These are phyloP conservation scores for Allantophomopsis lycopodina DNA, from an alignment of 2,329 filamentous ascomycete genomes.

Conservation along the genomic window DNA sequence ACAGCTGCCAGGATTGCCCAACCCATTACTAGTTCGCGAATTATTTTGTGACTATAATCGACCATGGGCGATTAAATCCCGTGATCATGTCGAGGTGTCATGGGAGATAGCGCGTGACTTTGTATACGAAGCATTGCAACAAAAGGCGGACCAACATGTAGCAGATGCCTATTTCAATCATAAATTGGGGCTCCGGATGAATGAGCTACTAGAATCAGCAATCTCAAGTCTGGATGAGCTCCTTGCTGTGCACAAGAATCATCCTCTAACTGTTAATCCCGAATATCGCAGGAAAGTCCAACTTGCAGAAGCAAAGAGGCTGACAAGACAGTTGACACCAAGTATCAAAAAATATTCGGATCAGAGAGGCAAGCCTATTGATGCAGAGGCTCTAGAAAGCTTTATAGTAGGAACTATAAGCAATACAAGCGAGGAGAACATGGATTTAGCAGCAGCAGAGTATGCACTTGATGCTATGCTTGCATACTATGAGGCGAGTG, in stretches of 20 bases:
- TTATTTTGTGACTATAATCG: conserved; percentile 9
- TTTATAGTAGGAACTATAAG: conserved; percentile 1
- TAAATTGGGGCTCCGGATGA: conserved; percentile 4
- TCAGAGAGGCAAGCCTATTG: not conserved
- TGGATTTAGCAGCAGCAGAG: conserved; percentile 6
- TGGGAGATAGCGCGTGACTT: conserved; percentile 6
- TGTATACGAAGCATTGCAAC: conserved; percentile 4
- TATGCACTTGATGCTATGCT: conserved; percentile 7
- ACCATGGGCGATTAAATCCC: conserved; percentile 6
- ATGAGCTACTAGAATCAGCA: conserved; percentile 5
- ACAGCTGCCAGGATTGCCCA: conserved; percentile 7
- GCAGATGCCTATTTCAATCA: conserved; percentile 2
- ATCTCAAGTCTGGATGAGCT: conserved; percentile 7
- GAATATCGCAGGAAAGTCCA: conserved; percentile 4
- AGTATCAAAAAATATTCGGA: conserved; percentile 1
- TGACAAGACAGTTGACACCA: not conserved
- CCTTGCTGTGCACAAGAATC: conserved; percentile 8
- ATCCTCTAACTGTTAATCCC: conserved; percentile 6
- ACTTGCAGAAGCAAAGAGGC: not conserved
- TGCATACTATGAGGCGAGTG: conserved; percentile 8
- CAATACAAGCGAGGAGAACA: conserved; percentile 2
- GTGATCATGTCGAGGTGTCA: conserved; percentile 4
- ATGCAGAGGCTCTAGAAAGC: not conserved
- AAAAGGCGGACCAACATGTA: conserved; percentile 3
- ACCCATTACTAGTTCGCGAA: conserved; percentile 8